Evolutionary conservation across 495 filamentous ascomycete species (phyloP).

Genomic region (Penicillium taxi): DNA sequence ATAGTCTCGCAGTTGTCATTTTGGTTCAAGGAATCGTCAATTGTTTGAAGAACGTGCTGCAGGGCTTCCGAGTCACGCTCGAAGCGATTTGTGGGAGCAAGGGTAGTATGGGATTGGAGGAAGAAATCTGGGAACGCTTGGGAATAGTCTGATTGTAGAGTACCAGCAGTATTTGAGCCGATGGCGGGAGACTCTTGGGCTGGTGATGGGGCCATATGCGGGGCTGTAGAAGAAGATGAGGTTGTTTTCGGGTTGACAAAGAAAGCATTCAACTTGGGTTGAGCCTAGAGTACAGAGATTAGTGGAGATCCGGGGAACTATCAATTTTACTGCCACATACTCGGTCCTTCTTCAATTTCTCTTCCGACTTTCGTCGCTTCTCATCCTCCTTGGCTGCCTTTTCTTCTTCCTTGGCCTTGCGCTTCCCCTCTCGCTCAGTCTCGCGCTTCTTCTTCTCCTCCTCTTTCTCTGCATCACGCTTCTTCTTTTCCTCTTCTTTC

Average conservation of each 20-base stretch:
- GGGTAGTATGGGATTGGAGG: conserved; percentile 53
- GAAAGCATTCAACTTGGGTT: conserved; percentile 55
- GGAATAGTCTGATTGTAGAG: conserved; percentile 53
- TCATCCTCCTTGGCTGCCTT: conserved; percentile 51
- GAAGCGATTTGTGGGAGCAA: conserved; percentile 50
- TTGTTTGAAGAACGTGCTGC: conserved; percentile 32
- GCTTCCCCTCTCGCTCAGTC: conserved; percentile 39
- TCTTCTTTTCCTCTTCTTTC: conserved; percentile 40
- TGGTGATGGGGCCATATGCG: conserved; percentile 21
- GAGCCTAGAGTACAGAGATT: conserved; percentile 33
- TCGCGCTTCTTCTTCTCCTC: conserved; percentile 31
- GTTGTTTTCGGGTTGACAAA: conserved; percentile 43
- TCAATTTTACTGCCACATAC: conserved; percentile 31
- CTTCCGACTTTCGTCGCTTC: conserved; percentile 52
- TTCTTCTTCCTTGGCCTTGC: conserved; percentile 56
- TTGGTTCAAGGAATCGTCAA: conserved; percentile 39
- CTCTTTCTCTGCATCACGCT: conserved; percentile 29
- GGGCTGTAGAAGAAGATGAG: conserved; percentile 10
- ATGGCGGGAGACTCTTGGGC: conserved; percentile 9
- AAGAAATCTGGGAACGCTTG: conserved; percentile 72
- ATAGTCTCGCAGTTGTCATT: conserved; percentile 17
- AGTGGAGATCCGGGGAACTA: conserved; percentile 1
- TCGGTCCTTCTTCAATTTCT: conserved; percentile 59
- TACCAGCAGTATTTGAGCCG: conserved; percentile 9
- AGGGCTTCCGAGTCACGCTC: conserved; percentile 50